A percentile compares a stretch with the other conserved stretches of the same genome.
Conservation (phyloP, 2,329 filamentous ascomycete species). For the Coniella lustricola region DNA sequence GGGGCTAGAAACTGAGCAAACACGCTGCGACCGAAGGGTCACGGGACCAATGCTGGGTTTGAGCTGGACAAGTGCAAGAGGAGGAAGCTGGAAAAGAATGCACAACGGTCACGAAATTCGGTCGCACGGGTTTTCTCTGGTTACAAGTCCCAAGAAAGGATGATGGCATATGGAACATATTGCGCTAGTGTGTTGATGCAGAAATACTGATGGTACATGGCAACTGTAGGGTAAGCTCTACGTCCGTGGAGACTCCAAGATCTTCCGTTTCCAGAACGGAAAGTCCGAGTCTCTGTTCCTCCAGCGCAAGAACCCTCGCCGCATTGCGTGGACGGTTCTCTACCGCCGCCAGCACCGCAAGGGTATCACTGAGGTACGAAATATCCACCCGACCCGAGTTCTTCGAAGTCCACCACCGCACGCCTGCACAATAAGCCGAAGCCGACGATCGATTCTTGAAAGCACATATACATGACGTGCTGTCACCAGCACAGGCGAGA, state of each 20-base stretch:
- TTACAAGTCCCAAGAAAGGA: neutral
- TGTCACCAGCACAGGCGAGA: neutral
- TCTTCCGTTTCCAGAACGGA: slow-evolving; percentile 99
- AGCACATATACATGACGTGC: neutral
- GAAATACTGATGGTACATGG: slow-evolving; percentile 23
- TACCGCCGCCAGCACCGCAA: slow-evolving; percentile 99
- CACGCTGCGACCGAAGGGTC: neutral
- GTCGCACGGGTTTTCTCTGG: neutral
- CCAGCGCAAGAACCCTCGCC: slow-evolving; percentile 99
- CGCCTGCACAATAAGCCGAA: neutral
- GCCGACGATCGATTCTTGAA: slow-evolving; percentile 1
- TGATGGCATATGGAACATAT: neutral
- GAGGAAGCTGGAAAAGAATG: neutral
- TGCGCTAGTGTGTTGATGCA: neutral
- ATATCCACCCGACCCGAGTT: slow-evolving; percentile 10
- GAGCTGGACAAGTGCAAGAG: slow-evolving; percentile 4
- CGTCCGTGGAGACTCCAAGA: slow-evolving; percentile 98
- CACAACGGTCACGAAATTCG: neutral
- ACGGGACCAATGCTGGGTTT: neutral
- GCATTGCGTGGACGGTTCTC: slow-evolving; percentile 97
- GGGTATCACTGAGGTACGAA: slow-evolving; percentile 98
- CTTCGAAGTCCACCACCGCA: slow-evolving; percentile 6
- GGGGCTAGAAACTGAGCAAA: neutral
- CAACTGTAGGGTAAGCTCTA: slow-evolving; percentile 88
- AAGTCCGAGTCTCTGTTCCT: slow-evolving; percentile 99